Evolutionary conservation across 129 eudicot genomes (phyloP).

Genomic region (Cynara cardunculus): DNA sequence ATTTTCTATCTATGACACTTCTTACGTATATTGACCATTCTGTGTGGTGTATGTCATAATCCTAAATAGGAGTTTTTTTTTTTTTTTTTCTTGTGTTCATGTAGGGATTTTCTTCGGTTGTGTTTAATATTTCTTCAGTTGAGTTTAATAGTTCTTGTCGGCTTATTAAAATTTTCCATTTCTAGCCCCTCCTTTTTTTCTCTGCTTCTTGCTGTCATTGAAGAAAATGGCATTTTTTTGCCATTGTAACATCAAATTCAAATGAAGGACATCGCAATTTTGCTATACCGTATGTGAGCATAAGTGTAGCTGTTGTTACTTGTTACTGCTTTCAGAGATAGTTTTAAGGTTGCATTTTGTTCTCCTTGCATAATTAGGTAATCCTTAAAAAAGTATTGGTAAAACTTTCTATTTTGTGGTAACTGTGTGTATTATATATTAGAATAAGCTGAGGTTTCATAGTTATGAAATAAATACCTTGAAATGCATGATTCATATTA

Average conservation of each 20-base stretch:
- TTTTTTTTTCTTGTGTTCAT: neutral
- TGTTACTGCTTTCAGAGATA: neutral
- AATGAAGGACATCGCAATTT: neutral
- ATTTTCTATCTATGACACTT: neutral
- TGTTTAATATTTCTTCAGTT: neutral
- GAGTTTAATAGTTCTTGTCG: neutral
- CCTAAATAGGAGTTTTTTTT: neutral
- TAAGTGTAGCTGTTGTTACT: neutral
- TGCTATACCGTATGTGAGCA: neutral
- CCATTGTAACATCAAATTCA: neutral
- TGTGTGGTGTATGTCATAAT: neutral
- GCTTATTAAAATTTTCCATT: neutral
- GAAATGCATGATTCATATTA: neutral
- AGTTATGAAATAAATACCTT: neutral
- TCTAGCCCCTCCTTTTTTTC: neutral
- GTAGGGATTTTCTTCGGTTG: neutral
- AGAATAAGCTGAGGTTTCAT: neutral
- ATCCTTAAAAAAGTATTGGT: neutral
- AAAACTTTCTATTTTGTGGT: neutral
- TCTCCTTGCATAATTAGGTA: neutral
- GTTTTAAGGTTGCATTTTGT: neutral
- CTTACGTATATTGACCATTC: neutral
- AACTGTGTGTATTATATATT: neutral
- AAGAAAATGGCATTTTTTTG: neutral
- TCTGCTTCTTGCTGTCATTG: neutral